Base-by-base conservation (phyloP, 2,329 filamentous ascomycete genomes). In the Escovopsis sp. region DNA sequence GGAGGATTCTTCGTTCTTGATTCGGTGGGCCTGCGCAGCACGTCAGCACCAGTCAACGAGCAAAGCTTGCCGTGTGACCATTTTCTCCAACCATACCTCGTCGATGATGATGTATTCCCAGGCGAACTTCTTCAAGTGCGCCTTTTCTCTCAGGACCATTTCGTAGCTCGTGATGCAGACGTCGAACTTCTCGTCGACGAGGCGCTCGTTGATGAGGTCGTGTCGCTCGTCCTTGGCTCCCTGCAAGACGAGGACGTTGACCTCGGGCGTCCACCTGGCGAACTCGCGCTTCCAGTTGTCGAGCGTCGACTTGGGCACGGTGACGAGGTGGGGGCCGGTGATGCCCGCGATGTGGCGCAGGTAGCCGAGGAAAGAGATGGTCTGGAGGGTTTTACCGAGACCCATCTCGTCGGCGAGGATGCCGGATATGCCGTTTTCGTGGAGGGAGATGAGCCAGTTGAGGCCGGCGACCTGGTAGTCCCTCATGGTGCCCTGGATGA, bases 71-170 rank as follows among this genome's bases (percentile, higher is more conserved):
- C n/a, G n/a, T n/a, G n/a, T n/a, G n/a, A n/a, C n/a, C n/a, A n/a
- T n/a, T n/a, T n/a, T n/a, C n/a, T n/a, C n/a, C n/a, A n/a, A 29
- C 33, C 46, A 28, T 45, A 58, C 56, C 48, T 98, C 90, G 50
- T 98, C 90, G 44, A 98, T 94, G 47, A 98, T 94, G 57, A 98
- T 98, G 59, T 98, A 98, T 56, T 98, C 88, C 90, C 90, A 98
- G 0, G 90, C 87, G 55, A 98, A 93, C 57, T 96, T 96, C 63
- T 90, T 94, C 45, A 98, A 60, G 47, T 94, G 85, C 1, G 82
- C 68, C 63, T 98, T 96, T 54, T 98, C 90, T 39, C 90, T 76
- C 11, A 98, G 68, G 40, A 98, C 86, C 88, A 98, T 96, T 57
- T 98, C 90, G 61, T 98, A 98, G 56, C 87, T 94, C 12, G 90